Percentiles rank a stretch among this genome's conserved stretches.
phyloP scores from a whole-genome alignment of 139 green algal species.

The Zygnema cylindricum region DNA sequence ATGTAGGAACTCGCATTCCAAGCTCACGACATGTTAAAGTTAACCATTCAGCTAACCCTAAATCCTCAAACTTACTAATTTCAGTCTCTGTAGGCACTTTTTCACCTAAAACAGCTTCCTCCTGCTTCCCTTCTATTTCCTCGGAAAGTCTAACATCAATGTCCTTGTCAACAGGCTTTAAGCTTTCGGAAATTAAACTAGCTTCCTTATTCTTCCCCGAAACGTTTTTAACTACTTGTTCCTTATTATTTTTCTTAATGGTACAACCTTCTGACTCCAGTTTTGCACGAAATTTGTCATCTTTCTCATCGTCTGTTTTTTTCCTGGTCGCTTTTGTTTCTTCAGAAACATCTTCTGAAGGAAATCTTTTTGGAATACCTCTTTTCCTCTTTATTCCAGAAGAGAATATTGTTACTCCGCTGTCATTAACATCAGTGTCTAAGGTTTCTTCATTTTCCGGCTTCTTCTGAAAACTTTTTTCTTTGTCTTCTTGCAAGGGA shows the following conservation, averaged over 20 bases:
- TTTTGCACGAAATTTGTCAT: not conserved
- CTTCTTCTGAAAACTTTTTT: not conserved
- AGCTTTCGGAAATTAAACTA: conserved; percentile 1
- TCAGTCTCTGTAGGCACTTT: conserved; percentile 4
- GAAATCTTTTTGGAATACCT: not conserved
- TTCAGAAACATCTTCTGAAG: not conserved
- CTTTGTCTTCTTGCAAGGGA: not conserved
- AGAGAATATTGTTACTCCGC: not conserved
- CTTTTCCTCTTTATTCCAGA: not conserved
- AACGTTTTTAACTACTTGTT: not conserved
- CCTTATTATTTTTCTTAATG: not conserved
- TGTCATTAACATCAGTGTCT: not conserved
- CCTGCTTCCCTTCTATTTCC: conserved; percentile 1
- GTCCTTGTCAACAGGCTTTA: not conserved
- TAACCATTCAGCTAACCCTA: conserved; percentile 57
- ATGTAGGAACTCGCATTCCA: conserved; percentile 50
- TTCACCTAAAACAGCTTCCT: not conserved
- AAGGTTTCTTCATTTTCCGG: not conserved
- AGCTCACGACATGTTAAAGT: conserved; percentile 32
- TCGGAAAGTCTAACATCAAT: too few species aligned
- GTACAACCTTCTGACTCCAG: not conserved
- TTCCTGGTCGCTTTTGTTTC: not conserved
- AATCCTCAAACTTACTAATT: conserved; percentile 35
- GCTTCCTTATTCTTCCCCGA: not conserved
- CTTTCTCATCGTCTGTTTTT: conserved; percentile 2